Evolutionary conservation across 2,329 filamentous ascomycete species (phyloP), one percentile per base, ranked within the genome.

Genomic region (Lizonia empirigonia): DNA sequence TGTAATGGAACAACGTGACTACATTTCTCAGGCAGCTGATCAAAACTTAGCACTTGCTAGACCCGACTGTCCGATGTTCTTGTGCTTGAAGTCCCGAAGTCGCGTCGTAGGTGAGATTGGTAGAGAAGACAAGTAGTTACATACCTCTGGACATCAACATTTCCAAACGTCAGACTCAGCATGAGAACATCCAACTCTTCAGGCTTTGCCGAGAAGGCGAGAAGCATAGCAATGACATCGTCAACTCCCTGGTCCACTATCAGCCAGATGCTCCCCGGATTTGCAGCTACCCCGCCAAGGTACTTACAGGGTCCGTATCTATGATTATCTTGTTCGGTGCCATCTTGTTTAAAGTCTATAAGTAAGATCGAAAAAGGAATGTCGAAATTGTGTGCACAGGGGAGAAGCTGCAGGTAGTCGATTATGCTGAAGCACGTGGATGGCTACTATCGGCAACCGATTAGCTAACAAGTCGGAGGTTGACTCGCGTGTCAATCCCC

Each of bases 131-230:
- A 15, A 22, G 16, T 26, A 20, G 10, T 24, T 19, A 48, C 76
- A 53, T 73, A 91, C 89, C 85, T 92, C 56, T 91, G 82, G 13
- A 96, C 85, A 61, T 92, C 86, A 18, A 97, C 90, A 70, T 99
- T 99, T 49, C 94, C 94, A 73, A 94, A 97, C 1, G 92, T 96
- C 53, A 97, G 82, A 1, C 91, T 96, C 49, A 99, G 81, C 73
- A 97, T 82, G 37, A 89, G 74, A 27, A 97, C 79, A 71, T 97
- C 90, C 18, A 97, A 80, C 68, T 97, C 93, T 62, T 96, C 89
- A 0, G 88, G 83, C 19, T 84, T 85, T 26, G 90, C 86, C 44
- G 91, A 88, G 53, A 97, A 83, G 4, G 94, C 92, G 41, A 97
- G 81, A 26, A 99, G 81, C 72, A 97, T 82, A 36, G 91, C 93